phyloP scores from a whole-genome alignment of 192 early-diverging fungal species.

The Linnemannia elongata region DNA sequence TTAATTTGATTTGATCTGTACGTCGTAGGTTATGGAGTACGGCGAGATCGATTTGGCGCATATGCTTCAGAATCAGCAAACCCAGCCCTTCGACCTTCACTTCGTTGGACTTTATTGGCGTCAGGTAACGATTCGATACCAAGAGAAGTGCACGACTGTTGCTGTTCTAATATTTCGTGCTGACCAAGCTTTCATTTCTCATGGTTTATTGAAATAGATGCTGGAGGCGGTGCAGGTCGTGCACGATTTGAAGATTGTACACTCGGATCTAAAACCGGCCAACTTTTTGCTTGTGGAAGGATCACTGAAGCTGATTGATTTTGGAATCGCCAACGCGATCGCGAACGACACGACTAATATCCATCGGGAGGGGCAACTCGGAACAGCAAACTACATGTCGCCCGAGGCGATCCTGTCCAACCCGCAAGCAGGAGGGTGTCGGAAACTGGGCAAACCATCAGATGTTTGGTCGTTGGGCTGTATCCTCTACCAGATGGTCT shows the following conservation, averaged over 20 bases:
- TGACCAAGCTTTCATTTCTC: neutral
- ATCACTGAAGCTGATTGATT: slow-evolving; percentile 93
- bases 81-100: slow-evolving; percentile 72
- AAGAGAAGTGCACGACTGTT: neutral
- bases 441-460: slow-evolving; percentile 80
- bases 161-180: neutral
- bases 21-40: slow-evolving; percentile 79
- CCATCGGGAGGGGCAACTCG: slow-evolving; percentile 86
- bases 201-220: slow-evolving; percentile 71
- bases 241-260: slow-evolving; percentile 91
- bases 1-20: neutral
- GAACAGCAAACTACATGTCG: slow-evolving; percentile 97
- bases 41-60: slow-evolving; percentile 90
- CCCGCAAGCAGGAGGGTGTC: slow-evolving; percentile 22
- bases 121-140: slow-evolving; percentile 63
- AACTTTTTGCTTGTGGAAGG: slow-evolving; percentile 94
- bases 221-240: slow-evolving; percentile 89
- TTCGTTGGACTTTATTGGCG: slow-evolving; percentile 89
- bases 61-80: slow-evolving; percentile 65
- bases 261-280: slow-evolving; percentile 95
- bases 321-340: slow-evolving; percentile 97
- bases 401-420: slow-evolving; percentile 85
- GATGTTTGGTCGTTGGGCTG: slow-evolving; percentile 96
- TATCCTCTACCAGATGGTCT: slow-evolving; percentile 94
- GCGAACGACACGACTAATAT: slow-evolving; percentile 96